These are phyloP conservation scores for Viola odorata DNA, from an alignment of 345 rosid genomes.

Conservation along the genomic window DNA sequence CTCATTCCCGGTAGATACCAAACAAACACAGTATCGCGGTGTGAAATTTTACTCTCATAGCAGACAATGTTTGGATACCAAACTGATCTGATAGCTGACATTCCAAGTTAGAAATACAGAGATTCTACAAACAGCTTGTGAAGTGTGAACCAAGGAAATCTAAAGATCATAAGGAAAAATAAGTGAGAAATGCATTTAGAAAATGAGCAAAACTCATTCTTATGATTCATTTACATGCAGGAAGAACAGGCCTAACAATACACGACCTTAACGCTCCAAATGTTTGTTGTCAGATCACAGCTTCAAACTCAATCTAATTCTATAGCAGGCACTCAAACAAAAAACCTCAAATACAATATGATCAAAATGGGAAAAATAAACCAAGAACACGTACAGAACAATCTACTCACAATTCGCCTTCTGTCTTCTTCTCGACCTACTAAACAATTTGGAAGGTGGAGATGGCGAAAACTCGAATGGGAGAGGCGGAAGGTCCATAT, in stretches of 20 bases:
- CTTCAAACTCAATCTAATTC: neutral
- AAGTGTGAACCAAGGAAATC: too few relatives aligned
- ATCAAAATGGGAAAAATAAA: slow-evolving; percentile 6
- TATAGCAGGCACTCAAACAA: slow-evolving; percentile 12
- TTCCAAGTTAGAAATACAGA: too few relatives aligned
- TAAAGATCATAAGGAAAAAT: neutral
- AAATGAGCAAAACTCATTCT: slow-evolving; percentile 5
- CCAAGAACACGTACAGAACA: slow-evolving; percentile 12
- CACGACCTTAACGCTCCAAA: slow-evolving; percentile 3
- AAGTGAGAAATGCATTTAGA: neutral
- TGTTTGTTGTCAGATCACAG: neutral
- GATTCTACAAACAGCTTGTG: too few relatives aligned
- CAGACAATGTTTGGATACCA: too few relatives aligned
- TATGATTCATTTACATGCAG: slow-evolving; percentile 12
- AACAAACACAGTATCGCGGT: too few relatives aligned
- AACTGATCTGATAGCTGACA: too few relatives aligned
- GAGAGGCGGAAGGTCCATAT: slow-evolving; percentile 60
- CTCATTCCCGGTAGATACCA: too few relatives aligned
- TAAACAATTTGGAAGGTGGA: slow-evolving; percentile 61
- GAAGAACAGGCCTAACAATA: slow-evolving; percentile 9
- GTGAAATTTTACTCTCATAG: too few relatives aligned
- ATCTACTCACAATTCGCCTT: slow-evolving; percentile 44
- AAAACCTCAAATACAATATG: slow-evolving; percentile 5
- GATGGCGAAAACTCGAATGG: slow-evolving; percentile 90
- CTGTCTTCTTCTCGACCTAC: slow-evolving; percentile 53